These are phyloP conservation scores for Calonectria honghensis DNA, from an alignment of 2,329 filamentous ascomycete genomes.

Conservation along the genomic window DNA sequence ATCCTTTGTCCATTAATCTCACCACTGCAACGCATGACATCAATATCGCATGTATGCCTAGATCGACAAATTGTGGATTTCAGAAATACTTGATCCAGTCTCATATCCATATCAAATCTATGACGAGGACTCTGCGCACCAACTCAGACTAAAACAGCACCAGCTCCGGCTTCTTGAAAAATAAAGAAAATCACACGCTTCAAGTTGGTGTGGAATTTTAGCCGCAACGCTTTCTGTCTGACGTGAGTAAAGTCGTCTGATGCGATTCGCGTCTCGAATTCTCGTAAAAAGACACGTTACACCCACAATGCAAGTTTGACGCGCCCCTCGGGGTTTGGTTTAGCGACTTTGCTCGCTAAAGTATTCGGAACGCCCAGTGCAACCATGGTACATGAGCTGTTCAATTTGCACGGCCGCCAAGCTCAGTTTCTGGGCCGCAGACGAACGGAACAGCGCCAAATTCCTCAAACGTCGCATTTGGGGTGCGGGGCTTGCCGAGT, in stretches of 20 bases:
- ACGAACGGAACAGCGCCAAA: neutral
- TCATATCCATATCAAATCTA: neutral
- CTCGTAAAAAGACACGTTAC: neutral
- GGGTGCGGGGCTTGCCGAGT: slow-evolving; percentile 1
- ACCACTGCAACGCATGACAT: neutral
- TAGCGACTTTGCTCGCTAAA: neutral
- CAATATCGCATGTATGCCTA: neutral
- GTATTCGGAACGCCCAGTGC: neutral
- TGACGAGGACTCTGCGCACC: neutral
- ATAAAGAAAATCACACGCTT: neutral
- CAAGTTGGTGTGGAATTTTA: neutral
- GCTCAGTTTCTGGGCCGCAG: neutral
- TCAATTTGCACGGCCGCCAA: neutral
- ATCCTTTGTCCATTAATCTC: no score
- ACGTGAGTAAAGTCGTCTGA: neutral
- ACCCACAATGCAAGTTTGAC: neutral
- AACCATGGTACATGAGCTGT: neutral
- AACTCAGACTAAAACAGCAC: neutral
- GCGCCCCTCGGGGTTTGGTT: neutral
- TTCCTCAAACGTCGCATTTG: neutral
- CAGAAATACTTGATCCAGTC: neutral
- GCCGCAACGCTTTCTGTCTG: neutral
- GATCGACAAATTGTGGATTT: neutral
- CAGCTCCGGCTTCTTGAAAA: neutral
- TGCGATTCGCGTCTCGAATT: neutral